Evolutionary conservation across 371 early-diverging fungal genomes (phyloP).

Genomic region (Blakeslea trispora): DNA sequence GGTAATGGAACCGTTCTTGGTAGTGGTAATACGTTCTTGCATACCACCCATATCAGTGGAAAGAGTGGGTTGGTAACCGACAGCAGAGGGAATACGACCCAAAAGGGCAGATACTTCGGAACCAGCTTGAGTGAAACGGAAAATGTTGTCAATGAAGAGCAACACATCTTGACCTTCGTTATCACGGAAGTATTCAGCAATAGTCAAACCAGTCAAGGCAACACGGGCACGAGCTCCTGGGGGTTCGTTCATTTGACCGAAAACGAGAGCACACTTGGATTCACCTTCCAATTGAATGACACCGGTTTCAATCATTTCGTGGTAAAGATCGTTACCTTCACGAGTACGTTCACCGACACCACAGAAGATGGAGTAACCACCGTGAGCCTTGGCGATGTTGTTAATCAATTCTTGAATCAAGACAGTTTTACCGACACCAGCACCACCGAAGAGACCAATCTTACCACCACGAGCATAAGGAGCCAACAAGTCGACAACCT

Average conservation of each 20-base stretch:
- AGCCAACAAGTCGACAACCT: slow-evolving; percentile 98
- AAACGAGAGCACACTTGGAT: slow-evolving; percentile 95
- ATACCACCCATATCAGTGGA: slow-evolving; percentile 96
- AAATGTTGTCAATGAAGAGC: slow-evolving; percentile 99
- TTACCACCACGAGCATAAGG: slow-evolving; percentile 98
- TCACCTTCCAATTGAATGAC: slow-evolving; percentile 94
- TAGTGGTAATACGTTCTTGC: slow-evolving; percentile 99
- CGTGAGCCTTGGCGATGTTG: slow-evolving; percentile 98
- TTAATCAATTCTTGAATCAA: slow-evolving; percentile 98
- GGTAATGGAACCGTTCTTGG: slow-evolving; percentile 99
- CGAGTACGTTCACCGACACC: slow-evolving; percentile 98
- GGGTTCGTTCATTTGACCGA: slow-evolving; percentile 99
- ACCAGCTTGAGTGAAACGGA: slow-evolving; percentile 96
- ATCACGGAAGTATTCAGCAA: slow-evolving; percentile 99
- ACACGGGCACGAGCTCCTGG: slow-evolving; percentile 99
- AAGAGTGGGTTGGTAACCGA: slow-evolving; percentile 99
- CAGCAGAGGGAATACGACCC: slow-evolving; percentile 99
- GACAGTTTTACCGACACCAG: slow-evolving; percentile 99
- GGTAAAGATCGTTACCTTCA: slow-evolving; percentile 98
- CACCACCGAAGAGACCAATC: slow-evolving; percentile 98
- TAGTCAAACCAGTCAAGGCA: slow-evolving; percentile 96
- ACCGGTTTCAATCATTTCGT: slow-evolving; percentile 95
- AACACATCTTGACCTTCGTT: slow-evolving; percentile 98
- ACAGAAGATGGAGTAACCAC: slow-evolving; percentile 97
- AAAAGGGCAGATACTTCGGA: slow-evolving; percentile 96